phyloP scores from a whole-genome alignment of 495 filamentous ascomycete species.

The Penicillium fimorum region DNA sequence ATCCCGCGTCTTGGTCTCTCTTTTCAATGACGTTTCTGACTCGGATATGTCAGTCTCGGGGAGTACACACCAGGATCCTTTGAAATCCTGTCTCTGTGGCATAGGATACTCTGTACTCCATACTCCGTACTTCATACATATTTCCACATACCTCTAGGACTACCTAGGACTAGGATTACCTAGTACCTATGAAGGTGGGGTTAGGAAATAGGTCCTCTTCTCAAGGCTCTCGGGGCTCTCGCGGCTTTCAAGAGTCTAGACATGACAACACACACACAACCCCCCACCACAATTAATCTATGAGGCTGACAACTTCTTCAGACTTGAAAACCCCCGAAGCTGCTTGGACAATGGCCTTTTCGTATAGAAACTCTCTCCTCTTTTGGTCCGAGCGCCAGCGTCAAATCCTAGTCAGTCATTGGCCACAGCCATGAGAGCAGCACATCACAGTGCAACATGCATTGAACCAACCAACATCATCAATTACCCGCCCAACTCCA shows the following conservation, averaged over 20 bases:
- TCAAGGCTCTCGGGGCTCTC: neutral
- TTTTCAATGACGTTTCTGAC: neutral
- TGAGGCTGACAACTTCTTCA: slow-evolving; percentile 6
- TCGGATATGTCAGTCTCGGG: neutral
- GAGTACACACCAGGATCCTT: neutral
- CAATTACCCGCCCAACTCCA: slow-evolving; percentile 27
- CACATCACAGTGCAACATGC: slow-evolving; percentile 19
- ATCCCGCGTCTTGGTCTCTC: neutral
- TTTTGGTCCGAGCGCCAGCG: slow-evolving; percentile 13
- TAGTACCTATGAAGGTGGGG: neutral
- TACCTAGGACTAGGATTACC: no score
- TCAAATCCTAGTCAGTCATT: slow-evolving; percentile 13
- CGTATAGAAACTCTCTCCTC: slow-evolving; percentile 7
- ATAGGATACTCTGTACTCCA: no score
- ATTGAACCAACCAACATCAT: slow-evolving; percentile 17
- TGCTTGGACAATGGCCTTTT: neutral
- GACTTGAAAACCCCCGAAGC: neutral
- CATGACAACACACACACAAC: slow-evolving; percentile 1
- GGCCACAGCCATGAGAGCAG: slow-evolving; percentile 4
- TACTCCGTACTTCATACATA: neutral
- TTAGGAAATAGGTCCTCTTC: neutral
- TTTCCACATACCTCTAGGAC: neutral
- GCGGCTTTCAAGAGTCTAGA: neutral
- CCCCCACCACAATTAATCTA: neutral
- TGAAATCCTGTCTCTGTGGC: neutral